A percentile compares a stretch with the other conserved stretches of the same genome.
Evolutionary conservation across 345 rosid genomes (phyloP).

Genomic region (Salix purpurea): DNA sequence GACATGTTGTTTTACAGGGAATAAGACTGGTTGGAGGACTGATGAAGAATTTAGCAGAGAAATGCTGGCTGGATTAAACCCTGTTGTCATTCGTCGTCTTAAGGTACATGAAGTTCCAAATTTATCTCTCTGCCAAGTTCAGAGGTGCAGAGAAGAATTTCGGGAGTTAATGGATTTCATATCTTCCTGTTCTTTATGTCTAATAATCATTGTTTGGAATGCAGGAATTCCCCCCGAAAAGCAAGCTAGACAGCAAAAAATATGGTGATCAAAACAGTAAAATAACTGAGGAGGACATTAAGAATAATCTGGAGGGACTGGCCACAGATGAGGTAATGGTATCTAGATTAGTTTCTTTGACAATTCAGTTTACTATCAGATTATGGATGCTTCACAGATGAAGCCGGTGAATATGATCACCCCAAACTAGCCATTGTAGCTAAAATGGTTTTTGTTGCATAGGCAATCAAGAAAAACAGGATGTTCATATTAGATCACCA

Average conservation of each 20-base stretch:
- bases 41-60: conserved; percentile 45
- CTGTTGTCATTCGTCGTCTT: conserved; percentile 32
- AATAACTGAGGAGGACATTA: conserved; percentile 30
- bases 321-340: conserved; percentile 20
- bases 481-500: conserved; percentile 81
- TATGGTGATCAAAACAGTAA: conserved; percentile 37
- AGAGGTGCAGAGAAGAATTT: neutral
- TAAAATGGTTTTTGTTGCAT: neutral
- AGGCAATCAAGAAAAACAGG: conserved; percentile 61
- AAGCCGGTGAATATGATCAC: too few relatives aligned
- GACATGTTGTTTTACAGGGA: conserved; percentile 14
- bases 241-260: conserved; percentile 18
- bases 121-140: neutral
- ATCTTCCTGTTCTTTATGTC: neutral
- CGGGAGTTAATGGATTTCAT: neutral
- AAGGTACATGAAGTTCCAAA: conserved; percentile 9
- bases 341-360: neutral
- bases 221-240: conserved; percentile 42
- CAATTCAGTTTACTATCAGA: neutral
- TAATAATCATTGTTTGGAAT: neutral
- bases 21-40: conserved; percentile 40
- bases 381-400: neutral
- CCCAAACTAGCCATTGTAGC: neutral
- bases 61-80: conserved; percentile 41
- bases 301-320: conserved; percentile 22